phyloP scores from a whole-genome alignment of 371 early-diverging fungal species.

The Smittium culicis region DNA sequence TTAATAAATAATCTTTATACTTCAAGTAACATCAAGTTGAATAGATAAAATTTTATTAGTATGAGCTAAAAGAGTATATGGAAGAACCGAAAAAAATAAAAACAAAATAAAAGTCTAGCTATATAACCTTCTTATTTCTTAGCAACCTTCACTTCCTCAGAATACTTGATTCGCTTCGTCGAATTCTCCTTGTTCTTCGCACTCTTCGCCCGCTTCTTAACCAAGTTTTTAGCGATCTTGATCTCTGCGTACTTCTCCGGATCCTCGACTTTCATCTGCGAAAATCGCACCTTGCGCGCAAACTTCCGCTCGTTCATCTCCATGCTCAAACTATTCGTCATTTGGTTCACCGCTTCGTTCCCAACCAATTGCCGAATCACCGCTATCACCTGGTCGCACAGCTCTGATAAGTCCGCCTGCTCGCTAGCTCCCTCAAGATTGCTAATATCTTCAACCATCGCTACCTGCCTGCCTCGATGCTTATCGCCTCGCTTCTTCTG shows the following conservation, averaged over 20 bases:
- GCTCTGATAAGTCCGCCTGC: not conserved
- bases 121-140: no score
- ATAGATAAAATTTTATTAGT: not conserved
- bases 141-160: not conserved
- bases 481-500: not conserved
- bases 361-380: not conserved
- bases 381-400: not conserved
- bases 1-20: no score
- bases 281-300: not conserved
- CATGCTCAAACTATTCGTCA: not conserved
- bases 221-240: not conserved
- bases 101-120: no score
- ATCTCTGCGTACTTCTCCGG: slow-evolving; percentile 3
- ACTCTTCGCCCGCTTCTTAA: not conserved
- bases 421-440: not conserved
- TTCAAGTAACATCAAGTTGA: not conserved
- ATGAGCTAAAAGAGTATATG: no score
- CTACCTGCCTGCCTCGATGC: not conserved
- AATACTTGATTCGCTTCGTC: not conserved
- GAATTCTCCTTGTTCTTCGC: not conserved
- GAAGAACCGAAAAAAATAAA: no score
- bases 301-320: not conserved
- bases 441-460: not conserved
- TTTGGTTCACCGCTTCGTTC: not conserved
- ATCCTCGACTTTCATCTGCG: not conserved